Percentiles rank a stretch among this genome's conserved stretches.
Evolutionary conservation across 2,329 filamentous ascomycete genomes (phyloP).

Genomic region (Dendrostoma leiphaemia): DNA sequence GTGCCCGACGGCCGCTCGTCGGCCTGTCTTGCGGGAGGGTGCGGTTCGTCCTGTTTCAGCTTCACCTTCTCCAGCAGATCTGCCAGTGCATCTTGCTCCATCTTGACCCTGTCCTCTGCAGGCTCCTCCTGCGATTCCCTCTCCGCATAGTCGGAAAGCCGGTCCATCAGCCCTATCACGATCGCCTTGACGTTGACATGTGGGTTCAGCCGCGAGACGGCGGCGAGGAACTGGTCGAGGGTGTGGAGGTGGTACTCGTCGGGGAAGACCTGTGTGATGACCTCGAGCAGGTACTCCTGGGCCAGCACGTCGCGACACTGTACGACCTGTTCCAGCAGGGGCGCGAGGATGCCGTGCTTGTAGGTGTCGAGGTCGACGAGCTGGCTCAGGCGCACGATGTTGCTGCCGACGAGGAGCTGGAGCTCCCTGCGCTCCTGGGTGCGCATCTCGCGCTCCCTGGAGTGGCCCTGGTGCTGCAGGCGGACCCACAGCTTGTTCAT

Average conservation of each 20-base stretch:
- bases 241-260: conserved; percentile 98
- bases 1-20: conserved; percentile 27
- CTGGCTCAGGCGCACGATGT: conserved; percentile 91
- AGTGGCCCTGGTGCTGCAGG: conserved; percentile 95
- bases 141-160: conserved; percentile 90
- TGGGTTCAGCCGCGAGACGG: conserved; percentile 88
- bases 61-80: conserved; percentile 76
- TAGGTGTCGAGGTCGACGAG: conserved; percentile 93
- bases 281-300: conserved; percentile 95
- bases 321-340: conserved; percentile 92
- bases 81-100: conserved; percentile 80
- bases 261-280: conserved; percentile 98
- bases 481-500: conserved; percentile 99
- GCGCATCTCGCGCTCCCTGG: conserved; percentile 86
- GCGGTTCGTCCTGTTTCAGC: conserved; percentile 56
- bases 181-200: conserved; percentile 98
- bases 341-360: conserved; percentile 84
- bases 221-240: conserved; percentile 89
- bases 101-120: conserved; percentile 68
- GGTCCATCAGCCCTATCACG: conserved; percentile 96
- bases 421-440: conserved; percentile 94
- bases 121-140: conserved; percentile 74
- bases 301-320: conserved; percentile 96
- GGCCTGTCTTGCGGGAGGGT: conserved; percentile 26
- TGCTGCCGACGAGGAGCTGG: conserved; percentile 93